phyloP scores from a whole-genome alignment of 2,329 filamentous ascomycete genomes.

The Arachnopeziza araneosa region DNA sequence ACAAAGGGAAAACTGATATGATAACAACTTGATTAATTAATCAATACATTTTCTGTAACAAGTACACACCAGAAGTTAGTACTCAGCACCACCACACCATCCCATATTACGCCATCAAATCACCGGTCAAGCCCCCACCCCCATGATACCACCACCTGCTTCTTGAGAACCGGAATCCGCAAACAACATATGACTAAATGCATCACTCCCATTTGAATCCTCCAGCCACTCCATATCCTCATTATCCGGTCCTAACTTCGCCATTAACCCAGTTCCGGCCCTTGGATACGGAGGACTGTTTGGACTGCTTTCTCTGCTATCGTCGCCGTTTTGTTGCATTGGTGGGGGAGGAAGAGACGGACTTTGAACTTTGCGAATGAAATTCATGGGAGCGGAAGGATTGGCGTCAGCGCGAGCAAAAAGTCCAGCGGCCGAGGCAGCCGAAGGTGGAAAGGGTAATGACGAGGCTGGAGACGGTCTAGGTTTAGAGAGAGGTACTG shows the following conservation, averaged over 20 bases:
- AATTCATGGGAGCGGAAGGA: conserved; percentile 34
- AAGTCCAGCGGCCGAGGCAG: conserved; percentile 29
- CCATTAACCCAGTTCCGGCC: conserved; percentile 53
- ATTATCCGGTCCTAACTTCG: conserved; percentile 46
- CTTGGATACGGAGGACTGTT: conserved; percentile 58
- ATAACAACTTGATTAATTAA: too few relatives aligned
- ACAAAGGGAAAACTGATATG: too few relatives aligned
- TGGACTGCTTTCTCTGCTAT: conserved; percentile 43
- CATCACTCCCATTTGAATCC: conserved; percentile 42
- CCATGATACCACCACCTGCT: not conserved
- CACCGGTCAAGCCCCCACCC: too few relatives aligned
- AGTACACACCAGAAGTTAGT: not conserved
- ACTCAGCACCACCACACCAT: not conserved
- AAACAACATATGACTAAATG: conserved; percentile 31
- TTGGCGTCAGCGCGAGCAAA: conserved; percentile 34
- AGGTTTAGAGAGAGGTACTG: conserved; percentile 3
- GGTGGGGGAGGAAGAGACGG: conserved; percentile 18
- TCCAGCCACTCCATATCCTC: conserved; percentile 57
- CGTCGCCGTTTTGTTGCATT: conserved; percentile 23
- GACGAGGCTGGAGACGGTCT: conserved; percentile 2
- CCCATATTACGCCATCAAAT: not conserved
- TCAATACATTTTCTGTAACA: not conserved
- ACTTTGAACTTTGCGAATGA: conserved; percentile 39
- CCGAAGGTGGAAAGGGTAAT: conserved; percentile 29
- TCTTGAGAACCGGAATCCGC: conserved; percentile 16